Evolutionary conservation across 352 stramenopile species (phyloP).

Genomic region (Pythium sukuiense): DNA sequence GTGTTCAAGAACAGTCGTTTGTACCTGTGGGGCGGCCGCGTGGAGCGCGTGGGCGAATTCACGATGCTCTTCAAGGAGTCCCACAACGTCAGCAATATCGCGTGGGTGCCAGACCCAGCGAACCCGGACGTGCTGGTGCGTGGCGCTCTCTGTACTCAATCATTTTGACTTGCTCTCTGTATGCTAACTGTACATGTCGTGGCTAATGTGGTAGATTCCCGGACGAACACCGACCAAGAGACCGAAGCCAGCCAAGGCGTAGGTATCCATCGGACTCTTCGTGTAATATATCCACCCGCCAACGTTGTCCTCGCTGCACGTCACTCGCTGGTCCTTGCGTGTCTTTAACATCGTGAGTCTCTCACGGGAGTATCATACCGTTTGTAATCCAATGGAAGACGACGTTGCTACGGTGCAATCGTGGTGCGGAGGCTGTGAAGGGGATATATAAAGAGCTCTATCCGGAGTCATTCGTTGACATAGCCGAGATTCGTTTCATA

Average conservation of each 20-base stretch:
- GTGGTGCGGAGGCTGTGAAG: no score
- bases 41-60: conserved; percentile 86
- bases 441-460: no score
- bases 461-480: no score
- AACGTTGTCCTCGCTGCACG: not conserved
- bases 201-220: conserved; percentile 37
- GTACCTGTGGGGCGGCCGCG: conserved; percentile 78
- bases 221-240: conserved; percentile 61
- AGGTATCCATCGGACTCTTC: not conserved
- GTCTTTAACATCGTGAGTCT: no score
- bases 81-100: conserved; percentile 78
- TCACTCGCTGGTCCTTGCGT: not conserved
- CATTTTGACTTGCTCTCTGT: not conserved
- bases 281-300: conserved; percentile 9
- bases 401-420: no score
- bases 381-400: no score
- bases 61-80: conserved; percentile 85
- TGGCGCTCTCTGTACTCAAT: not conserved
- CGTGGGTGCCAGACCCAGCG: conserved; percentile 79
- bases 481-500: not conserved
- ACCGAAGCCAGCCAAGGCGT: conserved; percentile 38
- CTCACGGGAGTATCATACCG: no score
- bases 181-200: not conserved
- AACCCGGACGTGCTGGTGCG: conserved; percentile 68
- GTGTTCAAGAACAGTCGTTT: conserved; percentile 78